Evolutionary conservation across 305 asterid species (phyloP).

Genomic region (Rubia tinctorum): DNA sequence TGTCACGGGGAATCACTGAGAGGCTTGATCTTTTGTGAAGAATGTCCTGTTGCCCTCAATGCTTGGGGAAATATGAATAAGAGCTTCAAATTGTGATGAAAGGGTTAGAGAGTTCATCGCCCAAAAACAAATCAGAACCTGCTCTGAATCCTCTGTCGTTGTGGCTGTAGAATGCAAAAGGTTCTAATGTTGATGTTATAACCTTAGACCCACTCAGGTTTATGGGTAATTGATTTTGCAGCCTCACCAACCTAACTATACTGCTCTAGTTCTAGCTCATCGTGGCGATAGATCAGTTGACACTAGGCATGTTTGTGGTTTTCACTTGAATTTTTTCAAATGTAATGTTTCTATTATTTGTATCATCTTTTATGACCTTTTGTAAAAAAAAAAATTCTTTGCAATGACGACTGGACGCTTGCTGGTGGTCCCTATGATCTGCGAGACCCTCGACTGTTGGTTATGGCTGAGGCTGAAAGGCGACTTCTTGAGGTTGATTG

Average conservation of each 20-base stretch:
- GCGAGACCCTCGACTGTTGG: slow-evolving; percentile 42
- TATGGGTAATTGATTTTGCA: slow-evolving; percentile 18
- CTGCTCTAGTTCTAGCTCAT: slow-evolving; percentile 36
- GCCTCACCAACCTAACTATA: slow-evolving; percentile 49
- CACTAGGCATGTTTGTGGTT: too few species aligned
- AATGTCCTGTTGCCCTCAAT: slow-evolving; percentile 13
- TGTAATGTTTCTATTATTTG: background rate
- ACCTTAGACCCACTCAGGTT: slow-evolving; percentile 13
- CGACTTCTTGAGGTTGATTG: slow-evolving; percentile 40
- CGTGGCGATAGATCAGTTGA: slow-evolving; percentile 38
- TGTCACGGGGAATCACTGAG: slow-evolving; percentile 35
- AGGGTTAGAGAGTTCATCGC: slow-evolving; percentile 48
- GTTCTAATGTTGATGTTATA: slow-evolving; percentile 35
- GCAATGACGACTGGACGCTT: slow-evolving; percentile 35
- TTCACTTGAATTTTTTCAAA: too few species aligned
- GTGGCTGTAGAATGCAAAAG: slow-evolving; percentile 78
- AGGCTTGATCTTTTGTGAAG: slow-evolving; percentile 29
- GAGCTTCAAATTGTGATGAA: slow-evolving; percentile 15
- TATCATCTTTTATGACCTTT: too few species aligned
- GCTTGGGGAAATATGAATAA: slow-evolving; percentile 18
- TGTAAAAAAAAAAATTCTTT: too few species aligned
- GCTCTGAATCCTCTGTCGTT: slow-evolving; percentile 49
- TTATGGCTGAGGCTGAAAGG: slow-evolving; percentile 45
- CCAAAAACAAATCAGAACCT: slow-evolving; percentile 38
- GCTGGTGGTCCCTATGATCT: slow-evolving; percentile 42